Conservation (phyloP, 2,329 filamentous ascomycete genomes). For the Lachnellula suecica region DNA sequence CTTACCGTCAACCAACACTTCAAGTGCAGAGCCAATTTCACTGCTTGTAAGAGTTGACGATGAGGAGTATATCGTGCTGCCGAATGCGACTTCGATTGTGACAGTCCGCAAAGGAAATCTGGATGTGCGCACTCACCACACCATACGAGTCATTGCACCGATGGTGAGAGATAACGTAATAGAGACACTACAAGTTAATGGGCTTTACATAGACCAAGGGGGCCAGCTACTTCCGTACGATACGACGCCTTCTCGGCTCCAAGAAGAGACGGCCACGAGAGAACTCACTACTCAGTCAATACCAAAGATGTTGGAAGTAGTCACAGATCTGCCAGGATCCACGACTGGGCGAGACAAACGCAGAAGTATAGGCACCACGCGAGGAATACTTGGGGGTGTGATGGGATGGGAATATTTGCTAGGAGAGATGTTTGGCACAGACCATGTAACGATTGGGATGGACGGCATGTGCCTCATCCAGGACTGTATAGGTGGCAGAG, state of each 20-base stretch:
- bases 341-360: conserved; percentile 13
- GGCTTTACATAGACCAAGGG: conserved; percentile 26
- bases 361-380: conserved; percentile 9
- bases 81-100: conserved; percentile 23
- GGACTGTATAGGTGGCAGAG: conserved; percentile 34
- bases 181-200: conserved; percentile 26
- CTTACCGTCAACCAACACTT: conserved; percentile 13
- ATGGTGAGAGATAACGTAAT: conserved; percentile 17
- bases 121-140: conserved; percentile 13
- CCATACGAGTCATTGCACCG: conserved; percentile 27
- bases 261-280: background rate
- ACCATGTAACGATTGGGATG: conserved; percentile 33
- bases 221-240: conserved; percentile 17
- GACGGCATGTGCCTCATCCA: conserved; percentile 36
- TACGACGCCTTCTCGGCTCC: background rate
- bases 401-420: conserved; percentile 37
- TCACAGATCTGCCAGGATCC: conserved; percentile 32
- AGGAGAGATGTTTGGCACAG: conserved; percentile 36
- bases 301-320: conserved; percentile 30
- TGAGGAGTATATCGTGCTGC: conserved; percentile 26
- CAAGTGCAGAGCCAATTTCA: conserved; percentile 23
- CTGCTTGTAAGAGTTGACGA: conserved; percentile 26
- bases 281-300: background rate
- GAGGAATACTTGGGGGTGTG: conserved; percentile 22
- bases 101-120: conserved; percentile 17